Base-by-base conservation (phyloP, 2,329 filamentous ascomycete genomes). In the Trichoderma afroharzianum region DNA sequence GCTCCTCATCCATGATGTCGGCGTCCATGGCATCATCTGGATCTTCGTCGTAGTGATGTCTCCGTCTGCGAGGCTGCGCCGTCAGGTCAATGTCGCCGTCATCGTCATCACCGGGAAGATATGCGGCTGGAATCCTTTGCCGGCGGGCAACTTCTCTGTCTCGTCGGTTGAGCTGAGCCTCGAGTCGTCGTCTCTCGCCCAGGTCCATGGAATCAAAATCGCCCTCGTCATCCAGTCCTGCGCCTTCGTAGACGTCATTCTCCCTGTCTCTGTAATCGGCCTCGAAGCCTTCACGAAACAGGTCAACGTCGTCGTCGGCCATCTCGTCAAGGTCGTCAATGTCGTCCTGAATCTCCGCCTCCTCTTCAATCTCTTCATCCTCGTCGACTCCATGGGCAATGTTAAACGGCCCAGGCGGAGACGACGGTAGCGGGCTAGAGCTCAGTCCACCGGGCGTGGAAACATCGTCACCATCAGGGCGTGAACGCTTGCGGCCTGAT, bases 1-100 rank as follows among this genome's bases (percentile, higher is more conserved):
- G 88, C 81, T 98, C 95, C 80, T 97, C 95, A 74, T 97, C 93
- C 93, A 98, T 95, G 74, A 97, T 94, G 78, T 98, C 94, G 62
- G 92, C 93, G 72, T 91, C 93, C 90, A 97, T 94, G 73, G 95
- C 92, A 75, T 97, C 95, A 75, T 98, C 95, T 14, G 92, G 91
- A 53, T 97, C 94, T 82, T 99, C 97, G 75, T 99, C 96, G 78
- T 98, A 99, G 76, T 92, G 90, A 81, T 96, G 93, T 76, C 96
- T 90, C 67, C 93, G 91, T 75, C 95, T 90, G 69, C 95, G 91
- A 26, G 93, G 94, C 80, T 97, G 94, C 30, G 91, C 90, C 26
- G 94, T 94, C 26, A 98, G 86, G 79, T 98, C 95, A 73, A 95
- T 86, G 71, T 96, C 89, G 63, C 90, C 92, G 75, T 96, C 94